Evolutionary conservation across 176 grass and related monocot species (phyloP).

Genomic region (Ampelocalamus luodianensis): DNA sequence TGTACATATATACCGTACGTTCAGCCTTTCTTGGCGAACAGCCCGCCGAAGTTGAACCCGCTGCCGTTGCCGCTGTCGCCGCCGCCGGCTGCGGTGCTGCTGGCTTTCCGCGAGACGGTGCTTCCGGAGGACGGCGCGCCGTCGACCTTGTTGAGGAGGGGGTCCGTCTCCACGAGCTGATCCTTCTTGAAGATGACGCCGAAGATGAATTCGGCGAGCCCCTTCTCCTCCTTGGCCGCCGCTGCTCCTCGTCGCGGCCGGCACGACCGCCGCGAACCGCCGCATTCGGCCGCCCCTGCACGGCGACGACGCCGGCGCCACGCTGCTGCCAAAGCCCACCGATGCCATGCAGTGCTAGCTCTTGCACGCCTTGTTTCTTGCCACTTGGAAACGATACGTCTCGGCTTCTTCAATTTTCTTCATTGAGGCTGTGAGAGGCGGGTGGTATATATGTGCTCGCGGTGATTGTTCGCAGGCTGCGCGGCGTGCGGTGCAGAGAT

Average conservation of each 20-base stretch:
- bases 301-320: conserved; percentile 44
- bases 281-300: neutral
- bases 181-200: conserved; percentile 58
- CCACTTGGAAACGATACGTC: neutral
- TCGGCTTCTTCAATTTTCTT: neutral
- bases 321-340: conserved; percentile 49
- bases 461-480: neutral
- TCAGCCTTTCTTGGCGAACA: conserved; percentile 71
- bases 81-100: neutral
- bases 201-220: conserved; percentile 51
- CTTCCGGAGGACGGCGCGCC: neutral
- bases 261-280: conserved; percentile 22
- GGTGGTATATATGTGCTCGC: neutral
- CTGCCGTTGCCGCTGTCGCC: conserved; percentile 13
- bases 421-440: conserved; percentile 26
- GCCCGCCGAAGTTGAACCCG: conserved; percentile 49
- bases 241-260: conserved; percentile 26
- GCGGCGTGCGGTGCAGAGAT: neutral
- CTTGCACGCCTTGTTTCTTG: neutral
- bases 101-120: conserved; percentile 25
- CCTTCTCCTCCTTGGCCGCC: conserved; percentile 64
- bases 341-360: conserved; percentile 52
- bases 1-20: neutral
- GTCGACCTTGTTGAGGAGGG: conserved; percentile 66
- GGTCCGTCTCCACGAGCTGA: conserved; percentile 74